phyloP scores from a whole-genome alignment of 164 flowering plant genomes.

The Stephania cephalantha region DNA sequence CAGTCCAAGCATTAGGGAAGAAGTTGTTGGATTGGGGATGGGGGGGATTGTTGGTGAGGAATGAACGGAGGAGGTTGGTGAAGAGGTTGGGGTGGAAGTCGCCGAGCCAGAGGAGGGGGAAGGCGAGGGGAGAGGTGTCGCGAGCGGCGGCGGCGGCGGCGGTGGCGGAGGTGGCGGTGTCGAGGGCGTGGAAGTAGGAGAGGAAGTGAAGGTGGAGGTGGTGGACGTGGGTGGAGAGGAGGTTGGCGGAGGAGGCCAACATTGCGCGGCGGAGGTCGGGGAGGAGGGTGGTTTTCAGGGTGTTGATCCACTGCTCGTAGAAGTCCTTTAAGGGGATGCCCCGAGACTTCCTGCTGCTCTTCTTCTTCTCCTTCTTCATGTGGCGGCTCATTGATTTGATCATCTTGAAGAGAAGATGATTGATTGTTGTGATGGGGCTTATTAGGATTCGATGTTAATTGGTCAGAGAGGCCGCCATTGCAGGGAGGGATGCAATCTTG shows the following conservation, averaged over 20 bases:
- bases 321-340: conserved; percentile 45
- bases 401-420: conserved; percentile 4
- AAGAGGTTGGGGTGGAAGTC: conserved; percentile 73
- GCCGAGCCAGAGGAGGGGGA: conserved; percentile 75
- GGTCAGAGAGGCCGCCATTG: no score
- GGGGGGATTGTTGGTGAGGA: conserved; percentile 21
- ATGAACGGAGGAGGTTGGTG: conserved; percentile 58
- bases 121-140: conserved; percentile 53
- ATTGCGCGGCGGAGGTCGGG: conserved; percentile 46
- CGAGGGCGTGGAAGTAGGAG: conserved; percentile 62
- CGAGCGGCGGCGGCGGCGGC: conserved; percentile 42
- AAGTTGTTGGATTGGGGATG: conserved; percentile 5
- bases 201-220: conserved; percentile 50
- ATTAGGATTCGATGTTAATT: no score
- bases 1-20: conserved; percentile 37
- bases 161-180: conserved; percentile 55
- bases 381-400: not conserved
- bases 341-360: conserved; percentile 29
- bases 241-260: conserved; percentile 21
- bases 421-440: not conserved
- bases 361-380: conserved; percentile 3
- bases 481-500: not conserved
- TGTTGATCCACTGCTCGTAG: conserved; percentile 52
- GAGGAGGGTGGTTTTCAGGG: conserved; percentile 44
- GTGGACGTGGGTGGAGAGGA: conserved; percentile 40